A percentile compares a stretch with the other conserved stretches of the same genome.
Conservation (phyloP, 2,329 filamentous ascomycete species). For the Verticillium albo-atrum region DNA sequence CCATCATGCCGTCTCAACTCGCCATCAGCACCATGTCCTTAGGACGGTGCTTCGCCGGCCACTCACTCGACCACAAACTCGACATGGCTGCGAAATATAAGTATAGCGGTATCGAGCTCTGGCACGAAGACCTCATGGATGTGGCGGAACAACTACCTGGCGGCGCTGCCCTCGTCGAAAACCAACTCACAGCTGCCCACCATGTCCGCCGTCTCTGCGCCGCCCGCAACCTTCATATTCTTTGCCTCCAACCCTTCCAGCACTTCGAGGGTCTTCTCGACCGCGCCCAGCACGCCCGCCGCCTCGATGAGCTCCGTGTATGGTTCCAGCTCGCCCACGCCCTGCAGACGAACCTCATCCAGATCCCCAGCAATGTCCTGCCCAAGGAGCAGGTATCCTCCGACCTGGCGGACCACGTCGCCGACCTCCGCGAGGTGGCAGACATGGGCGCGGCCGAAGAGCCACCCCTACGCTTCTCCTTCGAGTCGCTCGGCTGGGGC, state of each 20-base stretch:
- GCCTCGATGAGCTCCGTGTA: constrained; percentile 58
- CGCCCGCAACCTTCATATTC: constrained; percentile 49
- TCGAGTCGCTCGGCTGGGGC: constrained; percentile 71
- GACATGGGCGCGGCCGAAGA: constrained; percentile 57
- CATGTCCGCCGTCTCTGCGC: constrained; percentile 54
- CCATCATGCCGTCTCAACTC: constrained; percentile 50
- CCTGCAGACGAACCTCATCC: constrained; percentile 66
- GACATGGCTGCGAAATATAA: constrained; percentile 61
- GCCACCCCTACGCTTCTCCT: constrained; percentile 62
- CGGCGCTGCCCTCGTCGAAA: constrained; percentile 27
- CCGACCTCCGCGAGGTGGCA: constrained; percentile 60
- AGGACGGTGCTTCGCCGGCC: constrained; percentile 64
- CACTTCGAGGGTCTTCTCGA: constrained; percentile 73
- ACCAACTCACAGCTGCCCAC: constrained; percentile 53
- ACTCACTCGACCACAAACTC: constrained; percentile 63
- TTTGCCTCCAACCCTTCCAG: constrained; percentile 72
- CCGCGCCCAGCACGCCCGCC: constrained; percentile 48
- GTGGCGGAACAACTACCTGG: constrained; percentile 44
- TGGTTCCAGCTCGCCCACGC: constrained; percentile 66
- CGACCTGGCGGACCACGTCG: constrained; percentile 50
- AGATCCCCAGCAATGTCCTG: constrained; percentile 70
- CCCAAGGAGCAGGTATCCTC: constrained; percentile 37
- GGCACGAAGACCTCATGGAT: constrained; percentile 70
- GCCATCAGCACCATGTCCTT: constrained; percentile 76
- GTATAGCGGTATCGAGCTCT: constrained; percentile 69